These are phyloP conservation scores for Filobasidium wieringae DNA, from an alignment of 768 basidiomycete species.

Conservation along the genomic window DNA sequence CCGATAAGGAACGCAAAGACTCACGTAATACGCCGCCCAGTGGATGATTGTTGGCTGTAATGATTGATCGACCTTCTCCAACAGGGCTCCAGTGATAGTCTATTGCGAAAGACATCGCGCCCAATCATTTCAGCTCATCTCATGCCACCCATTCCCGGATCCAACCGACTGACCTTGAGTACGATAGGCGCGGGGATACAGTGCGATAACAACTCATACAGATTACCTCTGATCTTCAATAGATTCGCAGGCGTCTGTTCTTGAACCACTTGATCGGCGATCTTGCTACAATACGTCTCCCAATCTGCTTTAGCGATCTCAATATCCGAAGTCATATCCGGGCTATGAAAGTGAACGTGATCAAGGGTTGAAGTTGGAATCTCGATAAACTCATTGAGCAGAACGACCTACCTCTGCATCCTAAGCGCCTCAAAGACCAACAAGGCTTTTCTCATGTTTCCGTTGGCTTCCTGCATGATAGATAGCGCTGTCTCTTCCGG, in stretches of 20 bases:
- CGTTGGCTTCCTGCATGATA: conserved; percentile 67
- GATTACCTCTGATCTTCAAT: conserved; percentile 81
- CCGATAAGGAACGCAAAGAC: conserved; percentile 25
- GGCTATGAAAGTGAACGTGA: conserved; percentile 42
- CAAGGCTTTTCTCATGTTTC: conserved; percentile 89
- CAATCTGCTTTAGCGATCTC: conserved; percentile 95
- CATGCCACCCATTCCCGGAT: neutral
- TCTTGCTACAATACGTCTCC: conserved; percentile 91
- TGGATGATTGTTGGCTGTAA: conserved; percentile 90
- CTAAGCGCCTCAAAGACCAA: conserved; percentile 89
- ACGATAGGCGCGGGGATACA: conserved; percentile 91
- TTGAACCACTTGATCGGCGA: conserved; percentile 75
- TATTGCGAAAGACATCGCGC: no score
- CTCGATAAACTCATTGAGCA: neutral
- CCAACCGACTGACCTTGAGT: conserved; percentile 54
- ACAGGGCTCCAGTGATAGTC: conserved; percentile 82
- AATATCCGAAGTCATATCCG: conserved; percentile 67
- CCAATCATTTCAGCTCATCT: neutral
- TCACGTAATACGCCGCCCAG: conserved; percentile 92
- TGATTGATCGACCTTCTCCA: conserved; percentile 76
- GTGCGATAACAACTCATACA: conserved; percentile 90
- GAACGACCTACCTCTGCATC: conserved; percentile 71
- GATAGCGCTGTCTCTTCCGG: conserved; percentile 62
- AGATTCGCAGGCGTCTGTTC: conserved; percentile 82
- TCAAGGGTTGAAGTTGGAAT: neutral